Evolutionary conservation across 805 yeast species (phyloP), one percentile per base, ranked within the genome.

Genomic region (Myxozyma kluyveri): DNA sequence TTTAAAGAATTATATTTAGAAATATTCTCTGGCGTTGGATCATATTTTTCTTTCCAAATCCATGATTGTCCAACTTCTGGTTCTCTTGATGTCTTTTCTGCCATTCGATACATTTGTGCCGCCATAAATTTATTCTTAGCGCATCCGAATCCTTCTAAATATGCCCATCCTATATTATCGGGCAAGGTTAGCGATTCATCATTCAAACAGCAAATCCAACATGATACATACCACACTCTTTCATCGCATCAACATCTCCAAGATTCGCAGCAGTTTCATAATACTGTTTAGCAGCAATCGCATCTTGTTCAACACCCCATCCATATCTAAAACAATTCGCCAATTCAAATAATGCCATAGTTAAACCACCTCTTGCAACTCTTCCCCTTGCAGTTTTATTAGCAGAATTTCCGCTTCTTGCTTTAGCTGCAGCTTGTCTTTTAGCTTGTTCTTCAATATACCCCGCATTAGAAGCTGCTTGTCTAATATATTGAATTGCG

Each of bases 31-130:
- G 49, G 35, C 40, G 46, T 38, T 12, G 49, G 46, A 45, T 65
- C 52, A 50, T 64, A 62, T 49, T 61, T 61, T 45, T 57, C 62
- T 47, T 63, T 55, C 57, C 69, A 68, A 17, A 69, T 68, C 72
- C 72, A 69, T 9, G 68, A 62, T 40, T 61, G 61, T 14, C 72
- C 72, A 7, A 66, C 69, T 42, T 65, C 69, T n/a, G n/a, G n/a
- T 17, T 14, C 38, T 21, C 57, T 54, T 24, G 68, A 68, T 7
- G 52, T 49, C 17, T 60, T 49, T 46, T 63, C 64, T 3, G 70
- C 68, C 52, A 51, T 56, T 27, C 72, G 60, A 29, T 60, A 63
- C 36, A 62, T 55, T 51, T 65, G 68, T 17, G 72, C 72, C 3
- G 69, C 69, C 49, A 45, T 42, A 35, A 61, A 50, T 57, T 68